Evolutionary conservation across 2,329 filamentous ascomycete species (phyloP).

Genomic region (Dactylonectria macrodidyma): DNA sequence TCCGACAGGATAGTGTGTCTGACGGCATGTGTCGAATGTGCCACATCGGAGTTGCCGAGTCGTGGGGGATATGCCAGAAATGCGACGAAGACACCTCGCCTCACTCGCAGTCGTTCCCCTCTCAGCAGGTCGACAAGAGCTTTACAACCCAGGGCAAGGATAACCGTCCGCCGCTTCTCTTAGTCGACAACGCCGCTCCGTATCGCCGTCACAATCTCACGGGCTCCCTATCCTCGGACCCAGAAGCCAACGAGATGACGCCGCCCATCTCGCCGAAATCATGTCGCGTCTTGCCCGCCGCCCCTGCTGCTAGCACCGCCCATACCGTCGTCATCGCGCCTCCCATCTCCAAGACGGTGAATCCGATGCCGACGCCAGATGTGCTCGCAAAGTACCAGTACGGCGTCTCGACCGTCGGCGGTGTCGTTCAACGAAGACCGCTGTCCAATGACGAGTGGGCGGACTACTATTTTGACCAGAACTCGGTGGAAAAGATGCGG

Average conservation of each 20-base stretch:
- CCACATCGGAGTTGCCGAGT: conserved; percentile 42
- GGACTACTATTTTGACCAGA: conserved; percentile 50
- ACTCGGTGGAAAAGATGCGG: conserved; percentile 6
- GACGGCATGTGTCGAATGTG: conserved; percentile 43
- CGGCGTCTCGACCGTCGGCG: neutral
- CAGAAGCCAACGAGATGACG: conserved; percentile 36
- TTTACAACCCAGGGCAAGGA: conserved; percentile 27
- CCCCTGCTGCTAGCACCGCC: conserved; percentile 24
- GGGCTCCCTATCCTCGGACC: conserved; percentile 33
- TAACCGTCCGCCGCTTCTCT: conserved; percentile 38
- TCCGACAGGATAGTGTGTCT: conserved; percentile 43
- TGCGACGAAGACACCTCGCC: conserved; percentile 42
- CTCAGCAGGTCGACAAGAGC: conserved; percentile 23
- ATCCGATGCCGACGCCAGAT: conserved; percentile 41
- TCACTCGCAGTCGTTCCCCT: conserved; percentile 22
- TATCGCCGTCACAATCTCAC: conserved; percentile 33
- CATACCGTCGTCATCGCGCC: conserved; percentile 22
- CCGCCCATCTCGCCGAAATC: conserved; percentile 26
- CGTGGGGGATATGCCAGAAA: conserved; percentile 40
- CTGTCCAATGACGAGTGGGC: conserved; percentile 50
- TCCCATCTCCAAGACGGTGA: conserved; percentile 33
- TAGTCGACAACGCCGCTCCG: conserved; percentile 22
- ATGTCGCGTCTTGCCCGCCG: neutral
- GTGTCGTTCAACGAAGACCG: conserved; percentile 24
- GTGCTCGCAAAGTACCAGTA: conserved; percentile 40